A percentile compares a stretch with the other conserved stretches of the same genome.
phyloP scores from a whole-genome alignment of 2,329 filamentous ascomycete genomes.

The Fusarium citri region DNA sequence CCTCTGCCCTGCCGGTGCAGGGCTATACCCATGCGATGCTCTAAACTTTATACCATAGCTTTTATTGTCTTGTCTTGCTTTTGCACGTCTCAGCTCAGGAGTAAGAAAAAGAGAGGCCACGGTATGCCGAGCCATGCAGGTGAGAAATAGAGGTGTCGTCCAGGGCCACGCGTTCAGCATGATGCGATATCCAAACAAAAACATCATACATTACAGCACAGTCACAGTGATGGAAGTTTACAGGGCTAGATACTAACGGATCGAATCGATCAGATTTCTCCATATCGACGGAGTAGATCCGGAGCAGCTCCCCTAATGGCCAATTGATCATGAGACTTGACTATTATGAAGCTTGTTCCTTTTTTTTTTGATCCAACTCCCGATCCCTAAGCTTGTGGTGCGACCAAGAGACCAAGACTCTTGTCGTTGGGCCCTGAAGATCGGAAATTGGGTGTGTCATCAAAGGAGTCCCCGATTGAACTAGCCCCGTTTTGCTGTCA shows the following conservation, averaged over 20 bases:
- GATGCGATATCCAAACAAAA: neutral
- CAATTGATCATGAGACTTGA: neutral
- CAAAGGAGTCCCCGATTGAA: conserved; percentile 41
- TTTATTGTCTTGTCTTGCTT: conserved; percentile 10
- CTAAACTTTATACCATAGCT: conserved; percentile 7
- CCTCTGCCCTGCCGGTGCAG: neutral
- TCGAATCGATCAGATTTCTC: conserved; percentile 6
- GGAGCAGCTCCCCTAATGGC: neutral
- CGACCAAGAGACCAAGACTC: conserved; percentile 17
- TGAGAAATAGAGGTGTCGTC: neutral
- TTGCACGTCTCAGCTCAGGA: conserved; percentile 1
- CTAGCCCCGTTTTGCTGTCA: conserved; percentile 23
- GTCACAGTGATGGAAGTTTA: neutral
- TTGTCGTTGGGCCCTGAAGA: conserved; percentile 18
- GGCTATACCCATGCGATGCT: neutral
- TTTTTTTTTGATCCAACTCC: neutral
- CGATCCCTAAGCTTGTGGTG: conserved; percentile 4
- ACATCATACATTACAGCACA: neutral
- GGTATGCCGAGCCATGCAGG: neutral
- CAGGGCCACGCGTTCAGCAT: neutral
- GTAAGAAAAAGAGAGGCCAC: neutral
- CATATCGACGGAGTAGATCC: conserved; percentile 10
- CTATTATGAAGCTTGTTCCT: neutral
- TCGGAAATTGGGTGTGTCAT: conserved; percentile 46
- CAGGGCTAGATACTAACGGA: neutral